Percentiles rank a stretch among this genome's conserved stretches.
Conservation (phyloP, 257 asterid genomes). For the Fraxinus excelsior region DNA sequence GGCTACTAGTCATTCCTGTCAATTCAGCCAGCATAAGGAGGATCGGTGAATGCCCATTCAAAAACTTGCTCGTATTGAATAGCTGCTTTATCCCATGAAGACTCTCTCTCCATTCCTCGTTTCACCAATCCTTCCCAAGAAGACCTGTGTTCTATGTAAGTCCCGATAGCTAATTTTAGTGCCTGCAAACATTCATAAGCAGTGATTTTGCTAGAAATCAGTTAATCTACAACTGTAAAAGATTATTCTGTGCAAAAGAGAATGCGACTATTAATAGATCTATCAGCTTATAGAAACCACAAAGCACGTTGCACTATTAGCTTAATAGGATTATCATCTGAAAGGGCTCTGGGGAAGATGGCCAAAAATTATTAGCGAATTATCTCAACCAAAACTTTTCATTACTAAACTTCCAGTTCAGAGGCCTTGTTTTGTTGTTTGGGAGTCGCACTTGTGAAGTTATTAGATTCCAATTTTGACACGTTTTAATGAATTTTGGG, state of each 20-base stretch:
- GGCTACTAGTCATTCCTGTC: conserved; percentile 5
- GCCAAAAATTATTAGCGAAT: background rate
- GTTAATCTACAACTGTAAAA: background rate
- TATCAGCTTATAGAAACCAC: background rate
- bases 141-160: conserved; percentile 67
- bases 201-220: background rate
- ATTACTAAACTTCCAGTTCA: background rate
- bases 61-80: conserved; percentile 80
- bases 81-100: conserved; percentile 91
- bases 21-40: conserved; percentile 73
- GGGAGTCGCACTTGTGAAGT: background rate
- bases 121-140: conserved; percentile 87
- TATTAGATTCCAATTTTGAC: background rate
- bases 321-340: background rate
- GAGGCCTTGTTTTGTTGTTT: background rate
- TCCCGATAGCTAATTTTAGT: conserved; percentile 49
- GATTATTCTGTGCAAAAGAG: background rate
- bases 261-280: background rate
- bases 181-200: conserved; percentile 45
- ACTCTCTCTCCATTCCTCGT: conserved; percentile 86
- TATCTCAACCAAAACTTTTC: background rate
- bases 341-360: background rate
- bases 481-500: background rate
- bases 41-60: conserved; percentile 77
- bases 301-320: background rate